Base-by-base conservation (phyloP, 2,329 filamentous ascomycete genomes). In the Boeremia exigua region DNA sequence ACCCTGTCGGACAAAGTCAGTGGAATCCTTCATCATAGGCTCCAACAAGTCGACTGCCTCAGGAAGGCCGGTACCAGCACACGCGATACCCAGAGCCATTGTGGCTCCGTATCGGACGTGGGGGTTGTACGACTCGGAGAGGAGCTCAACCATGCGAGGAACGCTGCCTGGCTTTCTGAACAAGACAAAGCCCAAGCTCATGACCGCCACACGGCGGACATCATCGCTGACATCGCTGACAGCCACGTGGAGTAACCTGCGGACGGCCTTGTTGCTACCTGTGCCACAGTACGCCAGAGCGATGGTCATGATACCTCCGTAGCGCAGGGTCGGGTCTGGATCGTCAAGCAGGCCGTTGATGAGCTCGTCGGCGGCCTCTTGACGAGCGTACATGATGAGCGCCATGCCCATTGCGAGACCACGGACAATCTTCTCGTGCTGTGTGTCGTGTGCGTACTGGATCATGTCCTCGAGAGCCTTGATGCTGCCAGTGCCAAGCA, bases 1-100 rank as follows among this genome's bases (percentile, higher is more conserved):
- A 73, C 96, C 95, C 78, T 99, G 95, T 66, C 96, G 89, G 48
- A 99, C 95, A 74, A 99, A 99, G 79, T 99, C 95, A 55, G 93
- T 96, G 7, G 95, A 96, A 68, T 99, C 95, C 82, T 98, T 99
- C 82, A 97, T 93, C 95, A 99, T 99, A 15, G 95, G 95, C 80
- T 99, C 95, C 4, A 99, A 84, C 15, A 99, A 84, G 70, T 99
- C 95, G 59, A 98, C 95, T 19, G 96, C 95, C 78, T 99, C 95
- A 60, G 96, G 92, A 28, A 98, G 83, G 12, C 95, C 95, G 48
- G 95, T 99, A 43, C 95, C 95, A 25, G 95, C 95, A 69, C 96
- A 99, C 25, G 96, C 96, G 70, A 99, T 99, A 78, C 95, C 95
- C 11, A 99, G 86, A 38, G 96, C 96, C 92, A 99, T 97, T 48